These are phyloP conservation scores for Trichoderma reesei DNA, from an alignment of 495 filamentous ascomycete species.

Conservation along the genomic window DNA sequence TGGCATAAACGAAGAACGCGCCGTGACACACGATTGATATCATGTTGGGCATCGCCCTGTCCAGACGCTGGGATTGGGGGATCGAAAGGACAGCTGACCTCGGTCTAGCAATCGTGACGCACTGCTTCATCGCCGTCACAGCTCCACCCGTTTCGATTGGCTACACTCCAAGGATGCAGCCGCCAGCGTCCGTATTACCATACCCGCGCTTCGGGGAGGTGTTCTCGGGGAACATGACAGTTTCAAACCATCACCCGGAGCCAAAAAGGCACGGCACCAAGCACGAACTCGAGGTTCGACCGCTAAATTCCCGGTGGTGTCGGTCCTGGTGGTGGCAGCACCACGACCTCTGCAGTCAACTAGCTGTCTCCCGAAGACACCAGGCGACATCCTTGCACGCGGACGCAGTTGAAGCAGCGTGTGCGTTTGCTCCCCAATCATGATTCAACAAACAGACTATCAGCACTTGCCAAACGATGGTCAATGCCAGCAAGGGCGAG, in stretches of 20 bases:
- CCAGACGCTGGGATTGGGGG: neutral
- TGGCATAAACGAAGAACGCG: neutral
- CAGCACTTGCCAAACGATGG: neutral
- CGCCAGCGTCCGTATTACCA: neutral
- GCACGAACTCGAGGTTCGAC: neutral
- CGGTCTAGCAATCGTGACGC: neutral
- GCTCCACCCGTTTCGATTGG: neutral
- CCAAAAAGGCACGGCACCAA: neutral
- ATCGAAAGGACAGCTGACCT: neutral
- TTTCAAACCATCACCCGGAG: neutral
- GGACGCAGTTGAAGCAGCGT: neutral
- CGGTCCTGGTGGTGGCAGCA: neutral
- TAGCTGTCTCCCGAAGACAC: neutral
- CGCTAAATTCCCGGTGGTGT: neutral
- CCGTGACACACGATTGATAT: neutral
- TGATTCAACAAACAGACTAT: neutral
- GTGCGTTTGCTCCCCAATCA: neutral
- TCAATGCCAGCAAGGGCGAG: neutral
- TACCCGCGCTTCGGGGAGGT: neutral
- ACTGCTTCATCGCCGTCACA: neutral
- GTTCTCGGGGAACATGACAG: neutral
- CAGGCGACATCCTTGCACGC: neutral
- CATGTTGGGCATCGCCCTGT: neutral
- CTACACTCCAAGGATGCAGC: neutral
- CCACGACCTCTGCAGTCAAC: neutral